Conservation (phyloP, 805 yeast species). For the Kockiozyma suomiensis region DNA sequence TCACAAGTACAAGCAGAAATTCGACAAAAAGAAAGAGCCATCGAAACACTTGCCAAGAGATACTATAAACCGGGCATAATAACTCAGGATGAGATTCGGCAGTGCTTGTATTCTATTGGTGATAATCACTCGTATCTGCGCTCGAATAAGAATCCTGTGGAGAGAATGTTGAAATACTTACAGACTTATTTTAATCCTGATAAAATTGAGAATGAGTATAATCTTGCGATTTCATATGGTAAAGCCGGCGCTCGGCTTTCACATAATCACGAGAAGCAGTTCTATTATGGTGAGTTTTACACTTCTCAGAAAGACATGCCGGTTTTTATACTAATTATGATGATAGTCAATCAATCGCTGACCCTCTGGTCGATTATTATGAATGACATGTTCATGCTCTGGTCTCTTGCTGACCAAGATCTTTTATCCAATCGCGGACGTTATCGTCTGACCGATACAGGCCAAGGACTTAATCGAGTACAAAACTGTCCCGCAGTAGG, state of each 20-base stretch:
- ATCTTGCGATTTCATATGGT: constrained; percentile 60
- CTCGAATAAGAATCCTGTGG: constrained; percentile 68
- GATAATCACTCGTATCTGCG: constrained; percentile 75
- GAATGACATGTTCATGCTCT: constrained; percentile 73
- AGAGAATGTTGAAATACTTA: constrained; percentile 59
- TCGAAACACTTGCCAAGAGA: constrained; percentile 57
- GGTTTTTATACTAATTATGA: background rate
- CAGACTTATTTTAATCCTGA: constrained; percentile 53
- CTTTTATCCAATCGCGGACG: constrained; percentile 55
- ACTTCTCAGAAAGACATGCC: too few species aligned
- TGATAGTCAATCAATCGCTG: constrained; percentile 64
- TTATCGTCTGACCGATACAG: constrained; percentile 68
- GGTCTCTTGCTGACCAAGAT: constrained; percentile 79
- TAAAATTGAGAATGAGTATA: constrained; percentile 33
- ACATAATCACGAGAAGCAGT: constrained; percentile 73
- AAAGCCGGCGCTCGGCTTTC: constrained; percentile 69
- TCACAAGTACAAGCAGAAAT: constrained; percentile 59
- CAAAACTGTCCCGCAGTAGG: constrained; percentile 71
- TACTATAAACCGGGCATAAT: constrained; percentile 49
- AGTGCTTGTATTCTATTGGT: constrained; percentile 73
- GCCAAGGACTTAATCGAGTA: constrained; percentile 78
- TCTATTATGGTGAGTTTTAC: constrained; percentile 49
- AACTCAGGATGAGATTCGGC: constrained; percentile 65
- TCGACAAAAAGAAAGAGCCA: constrained; percentile 67
- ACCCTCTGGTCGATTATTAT: constrained; percentile 76